Conservation (phyloP, 139 green algal species). For the Micromonas pusilla region DNA sequence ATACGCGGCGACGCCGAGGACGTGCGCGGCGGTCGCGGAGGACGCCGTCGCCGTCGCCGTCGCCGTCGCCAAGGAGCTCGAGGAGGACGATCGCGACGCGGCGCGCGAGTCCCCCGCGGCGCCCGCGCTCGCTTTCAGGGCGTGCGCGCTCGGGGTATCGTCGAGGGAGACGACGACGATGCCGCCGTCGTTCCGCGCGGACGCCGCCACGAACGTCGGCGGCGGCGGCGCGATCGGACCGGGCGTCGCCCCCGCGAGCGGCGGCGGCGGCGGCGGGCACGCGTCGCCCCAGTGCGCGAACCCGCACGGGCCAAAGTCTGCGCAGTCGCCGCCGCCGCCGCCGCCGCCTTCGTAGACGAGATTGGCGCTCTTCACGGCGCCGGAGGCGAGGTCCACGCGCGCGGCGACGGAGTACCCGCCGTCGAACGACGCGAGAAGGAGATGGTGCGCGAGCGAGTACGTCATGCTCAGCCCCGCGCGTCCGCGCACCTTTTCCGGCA, state of each 20-base stretch:
- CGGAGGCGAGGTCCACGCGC: neutral
- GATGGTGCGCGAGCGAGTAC: neutral
- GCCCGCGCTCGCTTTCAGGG: neutral
- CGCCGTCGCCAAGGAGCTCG: too few relatives aligned
- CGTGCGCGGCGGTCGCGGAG: neutral
- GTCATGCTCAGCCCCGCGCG: neutral
- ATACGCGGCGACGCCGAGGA: slow-evolving; percentile 2
- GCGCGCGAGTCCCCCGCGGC: neutral
- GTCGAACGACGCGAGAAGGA: neutral
- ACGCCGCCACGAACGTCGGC: neutral
- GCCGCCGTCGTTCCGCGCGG: neutral
- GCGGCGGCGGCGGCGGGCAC: neutral
- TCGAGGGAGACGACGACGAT: neutral
- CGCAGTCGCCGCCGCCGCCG: too few relatives aligned
- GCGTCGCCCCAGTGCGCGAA: neutral
- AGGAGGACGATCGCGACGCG: neutral
- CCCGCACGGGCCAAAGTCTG: neutral
- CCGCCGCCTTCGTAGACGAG: neutral
- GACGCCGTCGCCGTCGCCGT: neutral
- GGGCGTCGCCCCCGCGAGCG: neutral
- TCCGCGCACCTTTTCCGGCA: neutral
- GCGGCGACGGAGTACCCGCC: neutral
- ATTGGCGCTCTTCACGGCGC: neutral
- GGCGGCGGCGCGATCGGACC: neutral
- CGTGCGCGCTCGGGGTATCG: neutral